Evolutionary conservation across 768 basidiomycete species (phyloP), one percentile per base, ranked within the genome.

Genomic region (Galerina marginata): DNA sequence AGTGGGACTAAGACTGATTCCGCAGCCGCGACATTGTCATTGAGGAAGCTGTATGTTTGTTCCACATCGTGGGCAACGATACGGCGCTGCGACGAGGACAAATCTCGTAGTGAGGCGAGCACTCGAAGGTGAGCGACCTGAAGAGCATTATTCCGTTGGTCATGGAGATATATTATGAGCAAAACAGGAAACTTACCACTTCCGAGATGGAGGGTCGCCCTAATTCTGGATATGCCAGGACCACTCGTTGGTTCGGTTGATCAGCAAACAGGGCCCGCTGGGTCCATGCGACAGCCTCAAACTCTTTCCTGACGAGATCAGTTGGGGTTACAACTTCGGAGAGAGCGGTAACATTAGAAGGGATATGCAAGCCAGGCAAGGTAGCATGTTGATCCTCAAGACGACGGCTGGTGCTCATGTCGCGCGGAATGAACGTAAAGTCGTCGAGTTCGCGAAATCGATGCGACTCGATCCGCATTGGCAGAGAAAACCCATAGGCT

Each of bases 211-310:
- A 70, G 1, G 84, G 83, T 12, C 64, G 47, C 3, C 84, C 82
- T 6, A 85, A 68, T 4, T 48, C 59, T 7, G 72, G 68, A 67
- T 81, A 71, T 2, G 73, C 77, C 4, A 74, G 57, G 10, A 75
- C 56, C 7, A 83, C 51, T 38, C 72, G 64, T 39, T 67, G 68
- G 16, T 68, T 52, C 5, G 79, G 80, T 20, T 69, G 63, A 3
- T 56, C 49, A 2, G 57, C 40, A 36, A 78, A 76, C 14, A 69
- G 55, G 2, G 73, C 81, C n/a, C 81, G 68, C 54, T 85, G 83
- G 4, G 81, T 81, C 84, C 84, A 85, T 6, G 78, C 78, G 10
- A 85, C 71, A 0, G 76, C 56, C 63, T 79, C 76, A 50, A 71
- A 76, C 38, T 78, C 71, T 15, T 68, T 48, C 37, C 72, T 74